These are phyloP conservation scores for Eucalyptus erythrocorys DNA, from an alignment of 345 rosid genomes.

Conservation along the genomic window DNA sequence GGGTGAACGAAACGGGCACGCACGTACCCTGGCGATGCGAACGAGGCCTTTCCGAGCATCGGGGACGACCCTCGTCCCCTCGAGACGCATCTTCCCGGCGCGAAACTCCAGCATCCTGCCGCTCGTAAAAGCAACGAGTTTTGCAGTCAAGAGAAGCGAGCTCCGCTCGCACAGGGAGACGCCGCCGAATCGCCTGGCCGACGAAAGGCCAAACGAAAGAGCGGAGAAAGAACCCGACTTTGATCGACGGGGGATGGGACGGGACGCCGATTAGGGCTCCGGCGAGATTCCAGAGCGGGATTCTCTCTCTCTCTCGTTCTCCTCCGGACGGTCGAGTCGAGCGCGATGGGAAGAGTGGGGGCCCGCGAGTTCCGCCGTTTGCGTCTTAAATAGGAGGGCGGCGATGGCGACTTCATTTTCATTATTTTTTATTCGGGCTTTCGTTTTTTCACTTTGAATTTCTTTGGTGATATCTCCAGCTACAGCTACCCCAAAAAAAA, in stretches of 20 bases:
- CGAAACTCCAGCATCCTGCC: conserved; percentile 76
- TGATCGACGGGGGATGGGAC: background rate
- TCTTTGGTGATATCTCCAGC: background rate
- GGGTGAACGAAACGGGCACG: background rate
- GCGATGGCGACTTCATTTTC: background rate
- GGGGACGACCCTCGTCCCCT: conserved; percentile 76
- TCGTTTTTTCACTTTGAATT: background rate
- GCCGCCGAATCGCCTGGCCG: background rate
- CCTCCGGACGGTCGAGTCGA: background rate
- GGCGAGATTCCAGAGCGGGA: background rate
- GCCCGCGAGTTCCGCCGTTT: background rate
- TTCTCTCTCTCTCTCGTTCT: background rate
- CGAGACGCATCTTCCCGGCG: conserved; percentile 87
- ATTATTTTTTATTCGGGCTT: background rate
- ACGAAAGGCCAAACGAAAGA: background rate
- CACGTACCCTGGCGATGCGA: conserved; percentile 62
- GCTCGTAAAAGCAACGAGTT: background rate
- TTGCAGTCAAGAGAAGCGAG: background rate
- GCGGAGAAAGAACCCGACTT: background rate
- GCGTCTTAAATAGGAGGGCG: background rate
- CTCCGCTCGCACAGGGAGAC: background rate
- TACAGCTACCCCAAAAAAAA: background rate
- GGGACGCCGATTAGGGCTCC: background rate
- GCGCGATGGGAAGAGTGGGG: background rate
- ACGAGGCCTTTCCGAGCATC: conserved; percentile 87